These are phyloP conservation scores for Wallacemonas sp. DNA, from an alignment of 208 protist genomes.

Conservation along the genomic window DNA sequence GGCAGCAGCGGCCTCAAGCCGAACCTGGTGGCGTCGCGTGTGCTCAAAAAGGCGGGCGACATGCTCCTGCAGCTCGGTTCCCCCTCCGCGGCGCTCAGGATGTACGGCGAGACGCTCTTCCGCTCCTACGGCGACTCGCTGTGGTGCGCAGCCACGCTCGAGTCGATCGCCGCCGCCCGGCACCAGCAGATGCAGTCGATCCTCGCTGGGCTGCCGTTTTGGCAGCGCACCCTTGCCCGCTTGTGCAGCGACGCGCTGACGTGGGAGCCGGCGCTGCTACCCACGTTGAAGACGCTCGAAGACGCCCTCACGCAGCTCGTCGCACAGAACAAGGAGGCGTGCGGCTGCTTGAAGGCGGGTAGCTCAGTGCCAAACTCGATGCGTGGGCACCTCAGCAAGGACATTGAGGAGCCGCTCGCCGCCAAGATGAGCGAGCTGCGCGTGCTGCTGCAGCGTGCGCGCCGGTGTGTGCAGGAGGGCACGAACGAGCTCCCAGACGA, in stretches of 20 bases:
- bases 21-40: slow-evolving; percentile 26
- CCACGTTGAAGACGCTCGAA: slow-evolving; percentile 28
- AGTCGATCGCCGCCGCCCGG: slow-evolving; percentile 79
- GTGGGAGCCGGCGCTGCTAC: slow-evolving; percentile 17
- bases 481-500: slow-evolving; percentile 32
- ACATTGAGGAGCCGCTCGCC: slow-evolving; percentile 43
- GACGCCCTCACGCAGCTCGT: slow-evolving; percentile 24
- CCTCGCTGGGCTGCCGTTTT: slow-evolving; percentile 20
- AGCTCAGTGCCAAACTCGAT: slow-evolving; percentile 57
- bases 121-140: slow-evolving; percentile 49
- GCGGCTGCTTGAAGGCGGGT: slow-evolving; percentile 26
- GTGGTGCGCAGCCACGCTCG: slow-evolving; percentile 78
- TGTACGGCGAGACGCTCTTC: slow-evolving; percentile 72
- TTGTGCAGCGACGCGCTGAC: slow-evolving; percentile 59
- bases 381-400: slow-evolving; percentile 38
- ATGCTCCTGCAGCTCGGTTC: slow-evolving; percentile 69
- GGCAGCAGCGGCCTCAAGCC: slow-evolving; percentile 23
- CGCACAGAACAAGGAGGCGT: slow-evolving; percentile 28
- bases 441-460: slow-evolving; percentile 29
- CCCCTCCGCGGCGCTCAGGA: slow-evolving; percentile 45
- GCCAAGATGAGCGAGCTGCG: slow-evolving; percentile 33
- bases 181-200: slow-evolving; percentile 59
- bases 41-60: slow-evolving; percentile 72
- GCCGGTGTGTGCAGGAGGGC: slow-evolving; percentile 28
- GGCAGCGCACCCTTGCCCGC: slow-evolving; percentile 43